A percentile compares a stretch with the other conserved stretches of the same genome.
Evolutionary conservation across 768 basidiomycete genomes (phyloP).

Genomic region (Russula ochroleuca): DNA sequence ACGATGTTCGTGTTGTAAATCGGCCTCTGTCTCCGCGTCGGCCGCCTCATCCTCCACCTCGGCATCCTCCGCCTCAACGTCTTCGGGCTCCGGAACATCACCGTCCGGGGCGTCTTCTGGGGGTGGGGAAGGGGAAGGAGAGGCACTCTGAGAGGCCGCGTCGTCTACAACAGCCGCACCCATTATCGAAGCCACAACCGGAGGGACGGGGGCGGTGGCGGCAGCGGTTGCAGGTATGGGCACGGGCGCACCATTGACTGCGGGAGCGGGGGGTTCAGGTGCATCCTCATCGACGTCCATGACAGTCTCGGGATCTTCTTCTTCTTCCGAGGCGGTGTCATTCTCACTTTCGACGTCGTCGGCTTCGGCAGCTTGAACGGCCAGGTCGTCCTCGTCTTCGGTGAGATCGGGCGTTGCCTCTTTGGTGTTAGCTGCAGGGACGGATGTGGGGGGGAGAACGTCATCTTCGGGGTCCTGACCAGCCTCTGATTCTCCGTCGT

Average conservation of each 20-base stretch:
- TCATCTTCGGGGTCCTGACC: constrained; percentile 38
- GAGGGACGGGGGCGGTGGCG: constrained; percentile 9
- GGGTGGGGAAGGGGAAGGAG: constrained; percentile 21
- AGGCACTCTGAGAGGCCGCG: constrained; percentile 17
- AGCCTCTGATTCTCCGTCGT: constrained; percentile 29
- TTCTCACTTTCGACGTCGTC: constrained; percentile 29
- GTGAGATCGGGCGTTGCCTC: constrained; percentile 32
- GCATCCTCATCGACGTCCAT: constrained; percentile 36
- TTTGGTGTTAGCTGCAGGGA: constrained; percentile 24
- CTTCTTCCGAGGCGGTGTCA: constrained; percentile 30
- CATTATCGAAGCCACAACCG: constrained; percentile 20
- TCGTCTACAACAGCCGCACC: constrained; percentile 9
- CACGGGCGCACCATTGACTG: constrained; percentile 14
- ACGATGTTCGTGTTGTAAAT: constrained; percentile 75
- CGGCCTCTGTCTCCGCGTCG: constrained; percentile 49
- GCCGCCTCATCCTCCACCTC: constrained; percentile 32
- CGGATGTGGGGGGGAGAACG: constrained; percentile 32
- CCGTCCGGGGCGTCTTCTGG: constrained; percentile 27
- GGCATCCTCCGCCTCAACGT: constrained; percentile 29
- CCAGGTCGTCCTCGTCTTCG: constrained; percentile 38
- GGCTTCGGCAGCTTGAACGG: constrained; percentile 26
- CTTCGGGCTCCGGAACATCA: constrained; percentile 29
- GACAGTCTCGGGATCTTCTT: constrained; percentile 30
- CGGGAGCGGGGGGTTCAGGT: constrained; percentile 15
- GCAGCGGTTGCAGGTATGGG: constrained; percentile 30